Evolutionary conservation across 768 basidiomycete species (phyloP).

Genomic region (Lactarius psammicola): DNA sequence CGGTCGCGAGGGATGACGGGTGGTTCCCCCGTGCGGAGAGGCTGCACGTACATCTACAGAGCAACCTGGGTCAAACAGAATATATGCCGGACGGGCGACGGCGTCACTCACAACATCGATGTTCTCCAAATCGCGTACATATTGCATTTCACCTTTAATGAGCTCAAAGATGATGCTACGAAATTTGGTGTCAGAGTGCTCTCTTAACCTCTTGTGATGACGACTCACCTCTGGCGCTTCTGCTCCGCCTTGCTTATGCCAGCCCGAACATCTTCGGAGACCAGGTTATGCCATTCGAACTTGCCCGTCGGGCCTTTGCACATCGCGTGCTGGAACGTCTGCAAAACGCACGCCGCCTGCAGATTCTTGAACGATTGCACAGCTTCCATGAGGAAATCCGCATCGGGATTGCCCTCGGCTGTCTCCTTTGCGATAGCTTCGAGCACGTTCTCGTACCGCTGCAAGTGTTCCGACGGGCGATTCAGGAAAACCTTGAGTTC

Average conservation of each 20-base stretch:
- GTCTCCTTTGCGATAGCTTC: slow-evolving; percentile 88
- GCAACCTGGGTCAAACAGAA: neutral
- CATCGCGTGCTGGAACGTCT: slow-evolving; percentile 90
- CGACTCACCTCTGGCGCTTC: slow-evolving; percentile 78
- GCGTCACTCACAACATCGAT: slow-evolving; percentile 61
- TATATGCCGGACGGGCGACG: neutral
- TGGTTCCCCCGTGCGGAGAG: slow-evolving; percentile 68
- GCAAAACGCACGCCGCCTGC: slow-evolving; percentile 75
- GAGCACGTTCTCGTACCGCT: slow-evolving; percentile 79
- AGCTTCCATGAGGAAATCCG: slow-evolving; percentile 79
- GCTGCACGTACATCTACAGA: slow-evolving; percentile 74
- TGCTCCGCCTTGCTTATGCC: slow-evolving; percentile 67
- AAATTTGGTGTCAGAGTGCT: slow-evolving; percentile 2
- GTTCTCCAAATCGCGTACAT: slow-evolving; percentile 87
- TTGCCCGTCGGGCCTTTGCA: slow-evolving; percentile 75
- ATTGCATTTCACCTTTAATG: slow-evolving; percentile 94
- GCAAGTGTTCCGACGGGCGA: slow-evolving; percentile 76
- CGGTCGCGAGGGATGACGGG: slow-evolving; percentile 73
- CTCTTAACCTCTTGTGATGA: neutral
- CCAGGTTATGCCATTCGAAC: slow-evolving; percentile 90
- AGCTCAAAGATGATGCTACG: slow-evolving; percentile 86
- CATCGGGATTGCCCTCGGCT: slow-evolving; percentile 73
- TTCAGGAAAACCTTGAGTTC: slow-evolving; percentile 80
- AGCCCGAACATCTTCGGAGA: slow-evolving; percentile 62
- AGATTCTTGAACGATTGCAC: slow-evolving; percentile 80